A percentile compares a stretch with the other conserved stretches of the same genome.
Evolutionary conservation across 371 early-diverging fungal species (phyloP).

Genomic region (Mortierella sp.): DNA sequence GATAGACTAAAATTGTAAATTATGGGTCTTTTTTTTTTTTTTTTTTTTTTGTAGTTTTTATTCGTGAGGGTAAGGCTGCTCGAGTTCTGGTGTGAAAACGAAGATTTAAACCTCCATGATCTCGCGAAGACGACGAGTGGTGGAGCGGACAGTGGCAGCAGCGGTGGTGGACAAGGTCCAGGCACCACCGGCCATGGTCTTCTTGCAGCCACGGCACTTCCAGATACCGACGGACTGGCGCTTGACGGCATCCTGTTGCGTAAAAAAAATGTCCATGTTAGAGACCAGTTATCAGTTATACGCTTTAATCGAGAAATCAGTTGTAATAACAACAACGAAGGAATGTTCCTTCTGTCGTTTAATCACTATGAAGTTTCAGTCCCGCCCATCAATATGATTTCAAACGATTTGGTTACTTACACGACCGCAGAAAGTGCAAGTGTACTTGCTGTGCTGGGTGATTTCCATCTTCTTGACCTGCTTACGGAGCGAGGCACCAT

Average conservation of each 20-base stretch:
- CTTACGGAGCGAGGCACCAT: conserved; percentile 99
- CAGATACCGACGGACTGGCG: conserved; percentile 99
- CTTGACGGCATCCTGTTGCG: conserved; percentile 90
- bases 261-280: background rate
- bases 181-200: conserved; percentile 99
- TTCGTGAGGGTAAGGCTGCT: conserved; percentile 49
- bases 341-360: background rate
- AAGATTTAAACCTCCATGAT: conserved; percentile 88
- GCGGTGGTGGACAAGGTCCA: conserved; percentile 97
- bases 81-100: conserved; percentile 30
- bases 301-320: background rate
- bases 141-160: conserved; percentile 92
- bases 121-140: conserved; percentile 98
- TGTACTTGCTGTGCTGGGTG: conserved; percentile 99
- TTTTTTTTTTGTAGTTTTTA: conserved; percentile 34
- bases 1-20: background rate
- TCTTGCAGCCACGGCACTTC: conserved; percentile 98
- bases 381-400: background rate
- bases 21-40: conserved; percentile 10
- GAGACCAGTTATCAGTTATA: background rate
- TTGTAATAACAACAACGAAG: background rate
- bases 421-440: conserved; percentile 99
- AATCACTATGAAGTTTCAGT: background rate
- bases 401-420: conserved; percentile 49
- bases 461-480: conserved; percentile 99